Evolutionary conservation across 192 early-diverging fungal genomes (phyloP).

Genomic region (Backusella morwellensis): DNA sequence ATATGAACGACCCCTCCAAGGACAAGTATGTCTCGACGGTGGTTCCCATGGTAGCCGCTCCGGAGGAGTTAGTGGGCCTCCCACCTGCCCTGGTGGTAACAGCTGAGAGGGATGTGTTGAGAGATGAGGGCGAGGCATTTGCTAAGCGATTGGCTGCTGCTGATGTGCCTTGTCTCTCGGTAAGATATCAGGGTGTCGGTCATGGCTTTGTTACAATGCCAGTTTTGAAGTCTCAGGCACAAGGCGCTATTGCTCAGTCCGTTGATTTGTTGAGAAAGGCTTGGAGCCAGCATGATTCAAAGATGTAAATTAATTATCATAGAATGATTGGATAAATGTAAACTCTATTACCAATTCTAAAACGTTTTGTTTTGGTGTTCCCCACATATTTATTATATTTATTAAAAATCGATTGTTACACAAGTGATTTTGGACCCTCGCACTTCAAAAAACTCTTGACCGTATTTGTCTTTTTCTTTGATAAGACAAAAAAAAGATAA

Average conservation of each 20-base stretch:
- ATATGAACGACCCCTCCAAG: neutral
- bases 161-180: constrained; percentile 21
- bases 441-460: neutral
- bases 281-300: neutral
- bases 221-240: neutral
- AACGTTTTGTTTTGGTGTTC: neutral
- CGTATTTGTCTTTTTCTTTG: neutral
- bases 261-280: neutral
- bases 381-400: neutral
- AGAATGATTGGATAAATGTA: neutral
- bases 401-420: neutral
- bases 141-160: neutral
- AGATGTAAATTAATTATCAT: neutral
- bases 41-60: neutral
- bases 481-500: neutral
- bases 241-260: neutral
- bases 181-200: constrained; percentile 12
- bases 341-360: neutral
- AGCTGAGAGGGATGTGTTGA: constrained; percentile 21
- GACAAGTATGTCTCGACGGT: neutral
- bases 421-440: neutral
- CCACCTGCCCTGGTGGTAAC: constrained; percentile 19
- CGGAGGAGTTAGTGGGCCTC: constrained; percentile 13
- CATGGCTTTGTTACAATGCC: constrained; percentile 15
- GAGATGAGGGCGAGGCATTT: constrained; percentile 26